Base-by-base conservation (phyloP, 2,329 filamentous ascomycete genomes). In the Scedosporium boydii region DNA sequence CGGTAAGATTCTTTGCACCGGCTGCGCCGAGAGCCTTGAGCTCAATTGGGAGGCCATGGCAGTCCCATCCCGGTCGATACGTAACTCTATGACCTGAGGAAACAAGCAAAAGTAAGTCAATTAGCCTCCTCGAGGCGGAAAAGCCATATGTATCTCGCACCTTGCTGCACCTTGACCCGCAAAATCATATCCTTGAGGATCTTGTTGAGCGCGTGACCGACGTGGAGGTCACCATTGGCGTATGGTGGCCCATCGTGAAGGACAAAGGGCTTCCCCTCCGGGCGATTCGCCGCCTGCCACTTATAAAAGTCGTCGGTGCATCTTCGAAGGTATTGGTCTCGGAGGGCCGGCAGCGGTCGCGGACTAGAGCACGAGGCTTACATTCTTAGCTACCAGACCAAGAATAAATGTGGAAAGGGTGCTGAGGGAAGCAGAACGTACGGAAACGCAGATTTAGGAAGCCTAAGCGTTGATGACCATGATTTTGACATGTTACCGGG, bases 231-330 rank as follows among this genome's bases (percentile, higher is more conserved):
- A 14, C 95, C 95, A 76, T 99, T 99, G 66, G 95, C 95, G 73
- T 98, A 99, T 0, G 95, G 95, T 0, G 95, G 95, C 0, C 95
- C 95, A 85, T 99, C 95, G 71, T 98, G 95, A 7, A 99, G 80
- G 1, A 92, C 79, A 67, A 98, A 99, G 0, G 82, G 79, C 53
- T 84, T 75, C 42, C 83, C 75, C 56, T 82, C 75, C 3, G 83
- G 77, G 66, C 85, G 76, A 64, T 80, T 76, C 62, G 74, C 73
- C 65, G 81, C 80, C 78, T 99, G 95, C 93, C 93, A 97, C 70
- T 84, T 78, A 77, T 98, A 99, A 14, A 97, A 82, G 60, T 93
- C 87, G 77, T 96, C 90, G 74, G 91, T 88, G 75, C 89, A 95
- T 83, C 85, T 81, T 70, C 84, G 81, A 57, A 96, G 82, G 75